Conservation (phyloP, 1,139 yeast genomes). For the Zygosaccharomyces sapae region DNA sequence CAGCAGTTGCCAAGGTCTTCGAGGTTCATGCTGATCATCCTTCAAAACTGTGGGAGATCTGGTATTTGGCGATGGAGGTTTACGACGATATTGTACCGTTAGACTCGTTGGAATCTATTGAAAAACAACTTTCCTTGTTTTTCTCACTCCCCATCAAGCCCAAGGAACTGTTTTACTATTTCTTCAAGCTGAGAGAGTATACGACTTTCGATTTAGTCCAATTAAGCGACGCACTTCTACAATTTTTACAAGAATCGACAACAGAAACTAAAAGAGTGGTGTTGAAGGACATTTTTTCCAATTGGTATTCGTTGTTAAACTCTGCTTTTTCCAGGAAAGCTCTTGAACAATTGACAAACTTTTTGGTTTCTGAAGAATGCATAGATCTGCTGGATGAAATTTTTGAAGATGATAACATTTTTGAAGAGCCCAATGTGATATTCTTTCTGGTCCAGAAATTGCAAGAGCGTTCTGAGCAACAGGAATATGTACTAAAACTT, state of each 20-base stretch:
- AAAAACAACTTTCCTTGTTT: slow-evolving; percentile 8
- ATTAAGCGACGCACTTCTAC: slow-evolving; percentile 34
- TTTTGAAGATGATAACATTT: slow-evolving; percentile 30
- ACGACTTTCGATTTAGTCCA: slow-evolving; percentile 31
- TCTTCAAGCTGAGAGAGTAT: slow-evolving; percentile 50
- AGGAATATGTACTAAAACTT: slow-evolving; percentile 10
- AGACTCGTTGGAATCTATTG: slow-evolving; percentile 18
- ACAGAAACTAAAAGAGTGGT: slow-evolving; percentile 15
- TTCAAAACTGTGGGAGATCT: slow-evolving; percentile 43
- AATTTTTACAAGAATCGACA: slow-evolving; percentile 22
- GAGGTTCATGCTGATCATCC: slow-evolving; percentile 18
- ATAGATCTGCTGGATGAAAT: slow-evolving; percentile 19
- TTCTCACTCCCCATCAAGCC: slow-evolving; percentile 8
- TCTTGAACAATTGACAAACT: slow-evolving; percentile 16
- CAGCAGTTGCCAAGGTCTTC: slow-evolving; percentile 27
- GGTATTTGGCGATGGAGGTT: slow-evolving; percentile 46
- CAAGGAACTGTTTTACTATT: slow-evolving; percentile 38
- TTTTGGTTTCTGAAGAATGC: slow-evolving; percentile 18
- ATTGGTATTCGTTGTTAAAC: slow-evolving; percentile 56
- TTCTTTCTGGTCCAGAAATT: slow-evolving; percentile 26
- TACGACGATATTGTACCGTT: slow-evolving; percentile 42
- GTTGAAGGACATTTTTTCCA: slow-evolving; percentile 38
- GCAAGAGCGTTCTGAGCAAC: slow-evolving; percentile 10
- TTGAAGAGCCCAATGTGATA: slow-evolving; percentile 46
- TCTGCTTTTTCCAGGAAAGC: slow-evolving; percentile 31